Evolutionary conservation across 768 basidiomycete species (phyloP).

Genomic region (Russula earlei): DNA sequence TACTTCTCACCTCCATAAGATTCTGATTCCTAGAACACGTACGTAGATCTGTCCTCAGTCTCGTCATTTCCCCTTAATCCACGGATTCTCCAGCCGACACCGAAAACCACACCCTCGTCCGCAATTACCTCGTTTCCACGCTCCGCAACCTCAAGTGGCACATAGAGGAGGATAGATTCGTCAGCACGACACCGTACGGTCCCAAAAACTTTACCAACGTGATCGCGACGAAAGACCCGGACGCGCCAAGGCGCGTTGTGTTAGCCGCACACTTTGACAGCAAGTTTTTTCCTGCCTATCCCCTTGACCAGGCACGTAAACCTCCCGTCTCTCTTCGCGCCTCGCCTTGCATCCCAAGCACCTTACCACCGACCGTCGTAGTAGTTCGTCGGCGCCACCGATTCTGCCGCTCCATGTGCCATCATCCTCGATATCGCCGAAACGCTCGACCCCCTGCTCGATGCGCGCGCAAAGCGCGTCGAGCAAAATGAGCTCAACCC

Average conservation of each 20-base stretch:
- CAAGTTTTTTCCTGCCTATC: constrained; percentile 69
- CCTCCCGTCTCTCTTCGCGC: neutral
- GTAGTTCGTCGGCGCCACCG: constrained; percentile 95
- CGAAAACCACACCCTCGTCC: constrained; percentile 70
- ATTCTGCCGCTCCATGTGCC: constrained; percentile 92
- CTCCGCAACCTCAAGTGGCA: constrained; percentile 76
- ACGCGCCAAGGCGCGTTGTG: constrained; percentile 68
- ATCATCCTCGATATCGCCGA: constrained; percentile 91
- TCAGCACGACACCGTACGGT: constrained; percentile 73
- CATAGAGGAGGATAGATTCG: constrained; percentile 78
- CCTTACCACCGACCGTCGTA: neutral
- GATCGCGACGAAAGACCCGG: constrained; percentile 91
- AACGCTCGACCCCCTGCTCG: constrained; percentile 62
- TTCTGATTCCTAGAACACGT: constrained; percentile 81
- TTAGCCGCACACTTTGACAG: constrained; percentile 93
- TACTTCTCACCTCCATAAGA: constrained; percentile 65
- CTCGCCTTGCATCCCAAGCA: no score
- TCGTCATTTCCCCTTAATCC: neutral
- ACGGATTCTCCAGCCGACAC: constrained; percentile 45
- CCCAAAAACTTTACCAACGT: constrained; percentile 75
- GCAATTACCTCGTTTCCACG: constrained; percentile 68
- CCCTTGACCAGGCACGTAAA: constrained; percentile 66
- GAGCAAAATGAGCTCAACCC: constrained; percentile 38
- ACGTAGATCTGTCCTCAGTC: constrained; percentile 26
- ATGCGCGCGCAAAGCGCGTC: constrained; percentile 45